Base-by-base conservation (phyloP, 129 eudicot species). In the Artemisia argyi region DNA sequence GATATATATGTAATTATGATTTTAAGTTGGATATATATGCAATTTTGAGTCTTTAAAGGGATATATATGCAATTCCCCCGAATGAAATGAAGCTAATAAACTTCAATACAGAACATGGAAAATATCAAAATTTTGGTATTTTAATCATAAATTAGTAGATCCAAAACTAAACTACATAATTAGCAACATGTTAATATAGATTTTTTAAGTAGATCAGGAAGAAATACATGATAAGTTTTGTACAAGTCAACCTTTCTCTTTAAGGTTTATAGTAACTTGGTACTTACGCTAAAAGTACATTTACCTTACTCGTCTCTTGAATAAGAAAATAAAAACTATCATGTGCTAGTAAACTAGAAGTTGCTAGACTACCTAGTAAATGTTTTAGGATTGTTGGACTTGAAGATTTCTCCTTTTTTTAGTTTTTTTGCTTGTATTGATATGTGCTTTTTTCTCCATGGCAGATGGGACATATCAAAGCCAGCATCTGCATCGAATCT, bases 401-500 rank as follows among this genome's bases (percentile, higher is more conserved):
- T 74, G 28, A 59, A 73, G 58, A 39, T 56, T 61, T 13, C 53
- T 32, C 22, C 4, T 14, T n/a, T 16, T 12, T 39, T 18, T 20
- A 3, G 13, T 3, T 54, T 35, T 24, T 50, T 66, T 76, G 56
- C 19, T 15, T n/a, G 20, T 44, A 15, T 77, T 62, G 16, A 16
- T 30, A 30, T 69, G 74, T 84, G 66, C 62, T 75, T 68, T 60
- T 35, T 65, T 60, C 24, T 15, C 10, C 14, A 52, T 74, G 62
- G 65, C 72, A 94, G 99, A 80, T 94, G 99, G 99, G 96, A 94
- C 80, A 51, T 55, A 59, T 65, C 91, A 61, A 94, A 90, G 83
- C 91, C 96, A 14, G 99, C 99, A 73, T 85, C 96, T 28, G 87
- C 88, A 24, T 77, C 91, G 32, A 94, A 94, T 80, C 77, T 94